Evolutionary conservation across 768 basidiomycete species (phyloP).

Genomic region (Lentinula edodes): DNA sequence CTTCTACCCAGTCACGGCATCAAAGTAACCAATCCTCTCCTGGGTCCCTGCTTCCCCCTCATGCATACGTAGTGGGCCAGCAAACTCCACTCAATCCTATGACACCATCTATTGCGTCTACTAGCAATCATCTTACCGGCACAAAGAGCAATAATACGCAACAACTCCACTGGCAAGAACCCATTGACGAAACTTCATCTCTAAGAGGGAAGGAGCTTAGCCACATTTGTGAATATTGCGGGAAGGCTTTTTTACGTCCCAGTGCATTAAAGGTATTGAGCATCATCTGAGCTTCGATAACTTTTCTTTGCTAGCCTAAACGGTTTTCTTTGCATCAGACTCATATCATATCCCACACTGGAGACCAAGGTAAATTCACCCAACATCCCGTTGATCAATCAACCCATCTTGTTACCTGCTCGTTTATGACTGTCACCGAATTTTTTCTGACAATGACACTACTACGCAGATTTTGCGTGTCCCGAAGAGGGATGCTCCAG

Average conservation of each 20-base stretch:
- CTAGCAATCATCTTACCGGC: background rate
- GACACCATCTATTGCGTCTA: background rate
- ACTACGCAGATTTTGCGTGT: background rate
- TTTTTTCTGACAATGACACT: background rate
- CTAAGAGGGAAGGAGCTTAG: background rate
- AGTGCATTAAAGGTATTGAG: constrained; percentile 3
- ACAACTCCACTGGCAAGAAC: background rate
- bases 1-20: too few species aligned
- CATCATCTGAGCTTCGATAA: background rate
- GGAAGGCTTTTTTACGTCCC: constrained; percentile 4
- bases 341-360: constrained; percentile 5
- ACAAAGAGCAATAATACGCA: background rate
- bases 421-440: background rate
- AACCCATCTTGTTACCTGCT: background rate
- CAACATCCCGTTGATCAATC: background rate
- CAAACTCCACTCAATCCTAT: too few species aligned
- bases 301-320: background rate
- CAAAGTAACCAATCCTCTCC: too few species aligned
- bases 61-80: too few species aligned
- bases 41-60: too few species aligned
- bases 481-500: constrained; percentile 1
- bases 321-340: background rate
- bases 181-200: background rate
- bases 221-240: constrained; percentile 4
- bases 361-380: constrained; percentile 3